Percentiles rank a stretch among this genome's conserved stretches.
These are phyloP conservation scores for Chlamydomonas incerta DNA, from an alignment of 139 green algal genomes.

Conservation along the genomic window DNA sequence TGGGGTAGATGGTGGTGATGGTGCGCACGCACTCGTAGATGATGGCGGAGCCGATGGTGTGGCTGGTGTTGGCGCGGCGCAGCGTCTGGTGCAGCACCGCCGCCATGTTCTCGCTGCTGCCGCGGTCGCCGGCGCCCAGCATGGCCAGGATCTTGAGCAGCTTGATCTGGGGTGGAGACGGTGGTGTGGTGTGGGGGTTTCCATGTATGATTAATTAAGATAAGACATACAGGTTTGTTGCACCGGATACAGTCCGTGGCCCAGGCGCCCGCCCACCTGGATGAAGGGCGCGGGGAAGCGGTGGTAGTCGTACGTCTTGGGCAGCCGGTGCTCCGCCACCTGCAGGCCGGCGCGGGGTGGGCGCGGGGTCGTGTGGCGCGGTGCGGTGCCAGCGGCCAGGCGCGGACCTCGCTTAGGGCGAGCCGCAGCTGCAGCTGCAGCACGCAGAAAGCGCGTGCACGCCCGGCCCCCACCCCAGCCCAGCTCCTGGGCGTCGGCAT, in stretches of 20 bases:
- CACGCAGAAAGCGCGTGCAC: too few species aligned
- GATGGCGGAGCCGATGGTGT: slow-evolving; percentile 90
- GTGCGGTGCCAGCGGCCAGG: too few species aligned
- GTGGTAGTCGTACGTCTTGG: slow-evolving; percentile 96
- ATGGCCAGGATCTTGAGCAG: slow-evolving; percentile 90
- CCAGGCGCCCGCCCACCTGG: slow-evolving; percentile 71
- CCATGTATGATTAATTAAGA: too few species aligned
- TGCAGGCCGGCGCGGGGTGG: slow-evolving; percentile 23
- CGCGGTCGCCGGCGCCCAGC: slow-evolving; percentile 86
- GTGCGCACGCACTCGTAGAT: slow-evolving; percentile 93
- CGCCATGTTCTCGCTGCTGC: slow-evolving; percentile 89
- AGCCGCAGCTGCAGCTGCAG: too few species aligned
- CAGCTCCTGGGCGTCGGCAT: too few species aligned
- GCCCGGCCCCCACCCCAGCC: too few species aligned
- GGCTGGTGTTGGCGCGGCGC: slow-evolving; percentile 62
- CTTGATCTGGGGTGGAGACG: slow-evolving; percentile 79
- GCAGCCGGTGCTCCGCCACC: slow-evolving; percentile 89
- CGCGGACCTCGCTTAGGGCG: too few species aligned
- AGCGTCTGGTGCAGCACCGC: slow-evolving; percentile 74
- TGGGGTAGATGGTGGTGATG: slow-evolving; percentile 92
- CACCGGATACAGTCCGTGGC: too few species aligned
- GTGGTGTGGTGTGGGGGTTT: neutral
- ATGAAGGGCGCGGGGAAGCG: slow-evolving; percentile 96
- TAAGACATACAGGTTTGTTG: too few species aligned
- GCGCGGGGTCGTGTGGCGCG: too few species aligned